phyloP scores from a whole-genome alignment of 441 rosid species.

The Isatis lusitanica region DNA sequence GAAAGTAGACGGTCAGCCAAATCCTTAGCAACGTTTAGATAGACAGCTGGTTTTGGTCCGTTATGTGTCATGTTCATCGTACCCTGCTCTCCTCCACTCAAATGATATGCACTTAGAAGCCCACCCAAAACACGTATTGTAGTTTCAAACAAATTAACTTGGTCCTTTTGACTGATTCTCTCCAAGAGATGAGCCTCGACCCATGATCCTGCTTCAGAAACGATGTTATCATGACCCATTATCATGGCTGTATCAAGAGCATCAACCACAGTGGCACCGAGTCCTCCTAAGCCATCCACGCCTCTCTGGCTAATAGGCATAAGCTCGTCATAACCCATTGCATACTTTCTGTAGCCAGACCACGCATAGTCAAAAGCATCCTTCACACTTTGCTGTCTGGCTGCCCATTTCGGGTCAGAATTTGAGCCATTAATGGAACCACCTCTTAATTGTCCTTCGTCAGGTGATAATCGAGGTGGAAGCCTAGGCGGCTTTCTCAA shows the following conservation, averaged over 20 bases:
- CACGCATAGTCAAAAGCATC: conserved; percentile 90
- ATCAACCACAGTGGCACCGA: conserved; percentile 93
- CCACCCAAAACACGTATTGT: conserved; percentile 96
- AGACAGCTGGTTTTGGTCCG: conserved; percentile 71
- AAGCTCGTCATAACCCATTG: conserved; percentile 95
- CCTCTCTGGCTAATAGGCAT: conserved; percentile 81
- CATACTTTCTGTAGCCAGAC: conserved; percentile 85
- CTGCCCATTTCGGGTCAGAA: conserved; percentile 56
- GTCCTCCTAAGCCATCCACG: conserved; percentile 89
- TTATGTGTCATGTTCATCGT: conserved; percentile 39
- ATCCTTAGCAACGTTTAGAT: conserved; percentile 73
- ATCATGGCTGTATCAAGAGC: conserved; percentile 98
- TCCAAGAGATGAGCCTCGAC: conserved; percentile 74
- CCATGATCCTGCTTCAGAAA: conserved; percentile 89
- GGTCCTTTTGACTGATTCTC: conserved; percentile 81
- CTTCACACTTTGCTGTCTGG: conserved; percentile 67
- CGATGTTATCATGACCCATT: conserved; percentile 81
- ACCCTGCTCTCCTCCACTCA: conserved; percentile 77
- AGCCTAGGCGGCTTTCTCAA: conserved; percentile 78
- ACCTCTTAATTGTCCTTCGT: conserved; percentile 48
- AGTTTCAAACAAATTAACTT: conserved; percentile 96
- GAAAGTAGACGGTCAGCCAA: conserved; percentile 87
- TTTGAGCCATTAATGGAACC: conserved; percentile 27
- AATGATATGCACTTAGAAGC: conserved; percentile 93
- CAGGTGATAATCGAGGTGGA: conserved; percentile 88